Base-by-base conservation (phyloP, 2,329 filamentous ascomycete genomes). In the Beauveria varroae region DNA sequence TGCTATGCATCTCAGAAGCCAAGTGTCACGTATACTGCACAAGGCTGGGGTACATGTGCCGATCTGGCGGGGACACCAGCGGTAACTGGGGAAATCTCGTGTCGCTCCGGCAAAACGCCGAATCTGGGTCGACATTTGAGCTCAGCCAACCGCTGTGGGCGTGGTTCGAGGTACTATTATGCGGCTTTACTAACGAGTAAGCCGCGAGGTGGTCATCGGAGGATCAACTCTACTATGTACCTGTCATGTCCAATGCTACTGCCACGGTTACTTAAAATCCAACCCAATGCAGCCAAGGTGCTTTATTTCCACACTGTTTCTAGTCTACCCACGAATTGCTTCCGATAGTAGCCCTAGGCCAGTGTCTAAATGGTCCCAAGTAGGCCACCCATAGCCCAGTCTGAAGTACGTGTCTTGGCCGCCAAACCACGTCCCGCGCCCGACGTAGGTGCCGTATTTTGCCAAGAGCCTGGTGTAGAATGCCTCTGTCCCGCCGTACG, bases 371-470 rank as follows among this genome's bases (percentile, higher is more conserved):
- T 68, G 60, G 10, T 67, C 63, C 14, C 47, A 37, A 2, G 66
- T 67, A 2, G 65, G 65, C 67, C 65, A 69, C 8, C 68, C 68
- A 44, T 64, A 69, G 10, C 68, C 68, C 14, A 70, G 18, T 8
- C 67, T 62, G 51, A 70, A 70, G 37, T 62, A 67, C 1, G 37
- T 61, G 60, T 69, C 68, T 7, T 65, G 57, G 47, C 63, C 46
- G 54, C 68, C 66, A 43, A 68, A 68, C 65, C 68, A 69, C 22
- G 64, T 62, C 1, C 68, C 68, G 2, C 63, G 67, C 10, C 67
- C 67, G 28, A 70, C 57, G 28, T 68, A 68, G 1, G 65, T 66
- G 10, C 54, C 60, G 28, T 69, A 51, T n/a, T 65, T 57, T 5
- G 57, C 47, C 3, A 69, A 52, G 12, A 69, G 57, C 18, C 65